Evolutionary conservation across 371 early-diverging fungal genomes (phyloP).

Genomic region (Mucor velutinosus): DNA sequence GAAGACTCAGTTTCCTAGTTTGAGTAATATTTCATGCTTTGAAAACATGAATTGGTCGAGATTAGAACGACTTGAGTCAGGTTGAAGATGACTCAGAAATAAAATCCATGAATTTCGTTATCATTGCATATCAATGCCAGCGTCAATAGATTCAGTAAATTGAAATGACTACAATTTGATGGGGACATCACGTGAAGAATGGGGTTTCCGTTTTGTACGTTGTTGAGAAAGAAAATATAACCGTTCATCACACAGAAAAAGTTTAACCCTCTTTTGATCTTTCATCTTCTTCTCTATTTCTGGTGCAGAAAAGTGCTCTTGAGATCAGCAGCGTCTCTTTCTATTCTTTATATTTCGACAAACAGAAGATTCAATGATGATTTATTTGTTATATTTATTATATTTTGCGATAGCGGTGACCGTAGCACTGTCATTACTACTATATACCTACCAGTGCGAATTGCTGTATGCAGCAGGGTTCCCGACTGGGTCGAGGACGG

Average conservation of each 20-base stretch:
- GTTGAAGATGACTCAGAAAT: background rate
- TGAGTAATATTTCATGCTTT: background rate
- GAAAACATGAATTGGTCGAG: background rate
- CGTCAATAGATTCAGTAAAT: background rate
- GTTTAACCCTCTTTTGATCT: background rate
- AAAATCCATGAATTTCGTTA: background rate
- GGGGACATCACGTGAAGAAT: slow-evolving; percentile 37
- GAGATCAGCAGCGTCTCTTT: slow-evolving; percentile 9
- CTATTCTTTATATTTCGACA: background rate
- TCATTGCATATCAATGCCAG: background rate
- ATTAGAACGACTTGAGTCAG: background rate
- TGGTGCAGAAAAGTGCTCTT: background rate
- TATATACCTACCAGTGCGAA: slow-evolving; percentile 50
- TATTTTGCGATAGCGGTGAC: slow-evolving; percentile 31
- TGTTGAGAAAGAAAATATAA: background rate
- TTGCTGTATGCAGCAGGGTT: slow-evolving; percentile 49
- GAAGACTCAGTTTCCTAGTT: background rate
- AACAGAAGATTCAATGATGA: slow-evolving; percentile 12
- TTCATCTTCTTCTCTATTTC: slow-evolving; percentile 2
- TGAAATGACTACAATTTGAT: background rate
- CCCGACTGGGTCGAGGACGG: slow-evolving; percentile 44
- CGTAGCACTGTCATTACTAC: slow-evolving; percentile 27
- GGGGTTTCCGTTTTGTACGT: slow-evolving; percentile 15
- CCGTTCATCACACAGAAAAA: background rate
- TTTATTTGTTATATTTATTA: slow-evolving; percentile 26